Evolutionary conservation across 495 filamentous ascomycete species (phyloP).

Genomic region (Eremomyces bilateralis): DNA sequence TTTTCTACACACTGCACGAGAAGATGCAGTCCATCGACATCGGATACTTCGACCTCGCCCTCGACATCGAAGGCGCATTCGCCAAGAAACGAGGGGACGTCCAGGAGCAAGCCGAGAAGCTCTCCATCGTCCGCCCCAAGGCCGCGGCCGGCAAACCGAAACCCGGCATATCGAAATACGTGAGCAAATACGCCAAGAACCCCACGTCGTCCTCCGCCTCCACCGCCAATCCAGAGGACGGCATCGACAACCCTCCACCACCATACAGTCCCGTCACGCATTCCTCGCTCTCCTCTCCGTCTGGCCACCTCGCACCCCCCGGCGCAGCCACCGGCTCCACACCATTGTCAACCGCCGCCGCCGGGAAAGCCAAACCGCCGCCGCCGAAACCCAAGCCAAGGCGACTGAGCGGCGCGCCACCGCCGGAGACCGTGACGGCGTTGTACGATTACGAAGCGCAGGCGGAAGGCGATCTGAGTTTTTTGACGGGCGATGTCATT

Average conservation of each 20-base stretch:
- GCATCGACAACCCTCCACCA: constrained; percentile 42
- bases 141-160: constrained; percentile 47
- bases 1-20: constrained; percentile 97
- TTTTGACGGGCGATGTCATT: constrained; percentile 74
- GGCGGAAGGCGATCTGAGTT: constrained; percentile 84
- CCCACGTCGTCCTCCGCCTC: constrained; percentile 13
- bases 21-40: constrained; percentile 93
- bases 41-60: constrained; percentile 82
- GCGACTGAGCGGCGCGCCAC: constrained; percentile 36
- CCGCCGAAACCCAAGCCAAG: constrained; percentile 82
- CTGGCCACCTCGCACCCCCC: no score
- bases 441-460: constrained; percentile 89
- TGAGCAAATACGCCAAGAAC: constrained; percentile 13
- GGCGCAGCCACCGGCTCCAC: constrained; percentile 23
- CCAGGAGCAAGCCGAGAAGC: constrained; percentile 56
- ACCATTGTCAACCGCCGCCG: constrained; percentile 34
- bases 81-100: constrained; percentile 69
- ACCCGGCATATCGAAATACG: constrained; percentile 25
- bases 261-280: constrained; percentile 31
- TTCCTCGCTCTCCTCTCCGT: constrained; percentile 12
- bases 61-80: constrained; percentile 80
- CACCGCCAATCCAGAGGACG: constrained; percentile 28
- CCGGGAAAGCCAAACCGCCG: constrained; percentile 66
- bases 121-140: constrained; percentile 74
- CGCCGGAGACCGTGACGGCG: constrained; percentile 40